Evolutionary conservation across 371 early-diverging fungal genomes (phyloP).

Genomic region (Rhizomucor miehei): DNA sequence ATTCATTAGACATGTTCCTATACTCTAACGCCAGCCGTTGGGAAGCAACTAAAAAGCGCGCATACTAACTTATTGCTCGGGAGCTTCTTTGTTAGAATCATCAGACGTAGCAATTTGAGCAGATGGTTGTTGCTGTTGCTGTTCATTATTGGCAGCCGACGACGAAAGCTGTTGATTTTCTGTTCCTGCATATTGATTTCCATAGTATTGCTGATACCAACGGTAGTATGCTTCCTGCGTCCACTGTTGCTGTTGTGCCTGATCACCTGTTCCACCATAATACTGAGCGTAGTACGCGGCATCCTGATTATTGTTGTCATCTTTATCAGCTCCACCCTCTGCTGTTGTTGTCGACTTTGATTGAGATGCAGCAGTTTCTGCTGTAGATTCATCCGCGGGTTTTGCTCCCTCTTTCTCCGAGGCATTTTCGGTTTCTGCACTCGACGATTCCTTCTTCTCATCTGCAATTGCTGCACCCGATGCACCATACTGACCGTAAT

Average conservation of each 20-base stretch:
- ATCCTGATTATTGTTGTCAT: conserved; percentile 12
- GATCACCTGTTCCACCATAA: conserved; percentile 17
- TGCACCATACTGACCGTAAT: conserved; percentile 22
- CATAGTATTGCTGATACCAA: conserved; percentile 51
- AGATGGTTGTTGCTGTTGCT: too few species aligned
- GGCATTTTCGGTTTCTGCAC: background rate
- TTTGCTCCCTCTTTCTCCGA: conserved; percentile 2
- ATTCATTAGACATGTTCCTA: too few species aligned
- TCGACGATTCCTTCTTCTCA: conserved; percentile 1
- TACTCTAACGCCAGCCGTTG: too few species aligned
- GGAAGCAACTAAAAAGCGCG: too few species aligned
- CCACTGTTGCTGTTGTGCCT: conserved; percentile 23
- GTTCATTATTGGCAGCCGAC: too few species aligned
- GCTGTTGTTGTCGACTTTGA: background rate
- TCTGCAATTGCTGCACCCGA: conserved; percentile 6
- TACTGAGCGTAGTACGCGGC: conserved; percentile 35
- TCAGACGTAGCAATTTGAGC: too few species aligned
- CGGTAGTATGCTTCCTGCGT: conserved; percentile 43
- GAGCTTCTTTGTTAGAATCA: too few species aligned
- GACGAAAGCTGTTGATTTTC: conserved; percentile 9
- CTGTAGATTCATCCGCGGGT: too few species aligned
- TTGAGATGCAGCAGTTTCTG: too few species aligned
- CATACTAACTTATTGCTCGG: too few species aligned
- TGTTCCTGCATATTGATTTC: conserved; percentile 10
- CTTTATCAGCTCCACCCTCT: conserved; percentile 10